These are phyloP conservation scores for Wolfiporia cocos DNA, from an alignment of 1,284 basidiomycete genomes.

Conservation along the genomic window DNA sequence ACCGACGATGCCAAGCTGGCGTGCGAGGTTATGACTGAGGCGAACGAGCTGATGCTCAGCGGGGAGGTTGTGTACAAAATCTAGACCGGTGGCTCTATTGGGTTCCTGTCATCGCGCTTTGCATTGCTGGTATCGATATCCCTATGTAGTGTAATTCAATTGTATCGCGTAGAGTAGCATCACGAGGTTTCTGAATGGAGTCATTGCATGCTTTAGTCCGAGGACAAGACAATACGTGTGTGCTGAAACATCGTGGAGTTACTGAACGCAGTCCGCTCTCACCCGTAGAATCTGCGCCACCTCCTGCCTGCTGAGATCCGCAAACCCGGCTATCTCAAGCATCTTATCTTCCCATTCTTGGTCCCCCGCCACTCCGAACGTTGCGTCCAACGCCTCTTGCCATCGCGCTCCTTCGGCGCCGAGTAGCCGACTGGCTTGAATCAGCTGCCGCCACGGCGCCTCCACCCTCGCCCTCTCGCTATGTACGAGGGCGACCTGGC, in stretches of 20 bases:
- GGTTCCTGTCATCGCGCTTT: not conserved
- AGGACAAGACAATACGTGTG: too few species aligned
- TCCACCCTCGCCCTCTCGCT: slow-evolving; percentile 27
- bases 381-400: slow-evolving; percentile 34
- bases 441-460: slow-evolving; percentile 66
- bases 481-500: slow-evolving; percentile 45
- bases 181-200: too few species aligned
- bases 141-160: not conserved
- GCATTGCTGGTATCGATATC: not conserved
- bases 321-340: slow-evolving; percentile 37
- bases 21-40: slow-evolving; percentile 75
- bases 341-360: slow-evolving; percentile 33
- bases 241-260: too few species aligned
- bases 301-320: slow-evolving; percentile 48
- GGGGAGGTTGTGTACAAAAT: slow-evolving; percentile 77
- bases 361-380: slow-evolving; percentile 38
- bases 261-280: slow-evolving; percentile 33
- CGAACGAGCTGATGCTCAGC: slow-evolving; percentile 85
- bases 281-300: slow-evolving; percentile 43
- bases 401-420: slow-evolving; percentile 49
- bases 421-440: slow-evolving; percentile 63
- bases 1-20: slow-evolving; percentile 75
- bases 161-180: too few species aligned
- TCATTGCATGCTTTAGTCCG: too few species aligned
- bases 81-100: slow-evolving; percentile 20